These are phyloP conservation scores for Alternaria alternata DNA, from an alignment of 2,329 filamentous ascomycete genomes.

Conservation along the genomic window DNA sequence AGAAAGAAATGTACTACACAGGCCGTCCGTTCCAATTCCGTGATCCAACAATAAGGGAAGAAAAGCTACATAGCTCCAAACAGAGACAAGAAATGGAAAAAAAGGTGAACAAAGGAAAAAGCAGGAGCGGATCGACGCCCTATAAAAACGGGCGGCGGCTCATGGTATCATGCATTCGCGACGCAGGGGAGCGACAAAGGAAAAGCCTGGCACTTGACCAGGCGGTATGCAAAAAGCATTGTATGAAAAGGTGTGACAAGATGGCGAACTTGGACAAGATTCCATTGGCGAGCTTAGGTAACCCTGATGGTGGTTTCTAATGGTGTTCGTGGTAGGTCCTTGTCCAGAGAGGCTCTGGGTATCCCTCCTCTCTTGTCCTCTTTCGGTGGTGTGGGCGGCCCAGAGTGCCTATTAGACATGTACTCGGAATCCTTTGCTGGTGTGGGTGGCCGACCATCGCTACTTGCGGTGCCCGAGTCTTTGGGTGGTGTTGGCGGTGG, in stretches of 20 bases:
- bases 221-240: conserved; percentile 9
- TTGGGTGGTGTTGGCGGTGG: conserved; percentile 58
- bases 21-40: neutral
- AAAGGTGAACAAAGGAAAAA: conserved; percentile 7
- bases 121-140: neutral
- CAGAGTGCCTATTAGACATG: conserved; percentile 33
- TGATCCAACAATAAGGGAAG: neutral
- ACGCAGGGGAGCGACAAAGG: conserved; percentile 8
- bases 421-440: conserved; percentile 48
- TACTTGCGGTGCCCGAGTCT: conserved; percentile 37
- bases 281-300: conserved; percentile 25
- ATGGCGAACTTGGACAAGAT: neutral
- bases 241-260: neutral
- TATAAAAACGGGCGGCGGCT: conserved; percentile 6
- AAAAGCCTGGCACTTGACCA: neutral
- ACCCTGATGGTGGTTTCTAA: conserved; percentile 46
- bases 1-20: neutral
- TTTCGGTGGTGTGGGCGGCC: conserved; percentile 53
- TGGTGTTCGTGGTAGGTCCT: conserved; percentile 47
- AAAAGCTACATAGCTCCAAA: neutral
- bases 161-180: conserved; percentile 35
- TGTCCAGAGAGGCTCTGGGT: conserved; percentile 32
- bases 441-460: conserved; percentile 43
- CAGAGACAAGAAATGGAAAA: neutral
- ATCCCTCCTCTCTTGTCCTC: conserved; percentile 41